Conservation (phyloP, 2,329 filamentous ascomycete species). For the Xylariaceae sp. region DNA sequence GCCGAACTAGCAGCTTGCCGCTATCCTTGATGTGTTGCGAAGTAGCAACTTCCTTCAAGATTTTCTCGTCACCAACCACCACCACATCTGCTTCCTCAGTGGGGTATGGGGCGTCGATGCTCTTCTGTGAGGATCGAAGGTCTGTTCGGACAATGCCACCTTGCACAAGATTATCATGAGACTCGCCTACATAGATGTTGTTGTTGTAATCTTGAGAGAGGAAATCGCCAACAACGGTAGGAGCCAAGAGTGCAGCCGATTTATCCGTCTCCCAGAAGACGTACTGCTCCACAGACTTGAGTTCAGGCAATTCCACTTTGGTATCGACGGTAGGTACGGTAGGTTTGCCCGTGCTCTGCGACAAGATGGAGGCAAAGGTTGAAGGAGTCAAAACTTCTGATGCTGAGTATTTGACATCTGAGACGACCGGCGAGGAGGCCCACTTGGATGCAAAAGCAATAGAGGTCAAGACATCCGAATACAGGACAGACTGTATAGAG, state of each 20-base stretch:
- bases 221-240: conserved; percentile 54
- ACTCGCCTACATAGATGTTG: conserved; percentile 60
- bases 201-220: conserved; percentile 69
- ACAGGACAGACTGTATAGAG: conserved; percentile 78
- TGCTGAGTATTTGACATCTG: conserved; percentile 88
- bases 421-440: conserved; percentile 58
- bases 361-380: conserved; percentile 48
- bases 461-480: conserved; percentile 84
- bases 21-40: conserved; percentile 65
- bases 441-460: conserved; percentile 73
- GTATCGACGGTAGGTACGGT: conserved; percentile 39
- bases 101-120: conserved; percentile 79
- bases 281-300: conserved; percentile 71
- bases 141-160: conserved; percentile 83
- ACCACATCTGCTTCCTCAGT: conserved; percentile 74
- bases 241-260: conserved; percentile 62
- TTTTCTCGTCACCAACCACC: conserved; percentile 73
- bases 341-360: conserved; percentile 43
- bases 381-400: conserved; percentile 54
- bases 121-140: conserved; percentile 76
- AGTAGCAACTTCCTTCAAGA: conserved; percentile 75
- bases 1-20: conserved; percentile 70
- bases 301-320: conserved; percentile 36
- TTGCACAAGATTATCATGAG: conserved; percentile 61
- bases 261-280: conserved; percentile 89